Evolutionary conservation across 177 flowering plant genomes (phyloP), one percentile per base, ranked within the genome.

Genomic region (Vitis hybrid): DNA sequence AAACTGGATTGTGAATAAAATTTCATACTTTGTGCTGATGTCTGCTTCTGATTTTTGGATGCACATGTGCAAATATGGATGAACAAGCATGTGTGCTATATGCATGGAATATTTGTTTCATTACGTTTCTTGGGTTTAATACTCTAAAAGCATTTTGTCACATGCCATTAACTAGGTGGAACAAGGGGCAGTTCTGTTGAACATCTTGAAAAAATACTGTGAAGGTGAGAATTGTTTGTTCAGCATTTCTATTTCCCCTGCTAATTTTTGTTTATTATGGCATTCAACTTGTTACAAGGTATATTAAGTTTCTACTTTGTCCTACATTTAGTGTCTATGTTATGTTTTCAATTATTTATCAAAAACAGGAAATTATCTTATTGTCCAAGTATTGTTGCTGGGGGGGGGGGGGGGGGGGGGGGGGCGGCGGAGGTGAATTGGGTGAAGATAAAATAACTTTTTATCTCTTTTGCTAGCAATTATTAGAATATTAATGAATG

Each of bases 181-280:
- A 17, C 68, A 78, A 65, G 81, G 77, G 54, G 70, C 69, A 4
- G 57, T 80, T 56, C 56, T 84, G 58, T 71, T 82, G 76, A 78
- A 66, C 64, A 82, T 82, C 68, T 75, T 84, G 61, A 61, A 72
- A 54, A 78, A 71, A 66, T 84, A 76, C 65, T 72, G 74, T 66
- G 82, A 78, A 76, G 85, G 87, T 84, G 67, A 76, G 72, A 54
- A 26, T 13, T 69, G 14, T 58, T 64, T 59, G 5, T 52, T 52
- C 51, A 1, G 5, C 14, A 19, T 18, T 15, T 7, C 57, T 11
- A 58, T 59, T 34, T 19, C 21, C 14, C 13, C 32, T 73, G 64
- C 50, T 26, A 13, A 10, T 10, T 4, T 26, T 67, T n/a, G 57
- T 48, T 59, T 23, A 21, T 55, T 52, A 10, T 52, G 18, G 1